Evolutionary conservation across 768 basidiomycete species (phyloP).

Genomic region (Ramaria rubella): DNA sequence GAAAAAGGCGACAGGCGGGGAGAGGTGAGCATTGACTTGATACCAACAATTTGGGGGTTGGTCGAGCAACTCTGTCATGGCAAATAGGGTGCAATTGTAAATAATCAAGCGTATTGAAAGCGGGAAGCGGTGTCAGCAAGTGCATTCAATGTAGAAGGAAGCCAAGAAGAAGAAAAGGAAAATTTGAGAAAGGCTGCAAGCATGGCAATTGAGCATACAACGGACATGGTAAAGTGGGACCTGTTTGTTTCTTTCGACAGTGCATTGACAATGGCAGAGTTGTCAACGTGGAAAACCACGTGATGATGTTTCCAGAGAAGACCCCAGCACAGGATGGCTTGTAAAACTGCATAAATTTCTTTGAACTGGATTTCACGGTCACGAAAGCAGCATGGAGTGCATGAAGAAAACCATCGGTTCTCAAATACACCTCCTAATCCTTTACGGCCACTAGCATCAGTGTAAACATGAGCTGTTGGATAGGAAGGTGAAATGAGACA

Average conservation of each 20-base stretch:
- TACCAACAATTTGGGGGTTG: conserved; percentile 17
- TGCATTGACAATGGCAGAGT: conserved; percentile 20
- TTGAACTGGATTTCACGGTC: conserved; percentile 28
- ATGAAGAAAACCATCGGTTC: conserved; percentile 22
- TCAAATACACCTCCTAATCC: conserved; percentile 23
- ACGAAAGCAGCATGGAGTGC: conserved; percentile 21
- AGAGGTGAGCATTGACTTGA: conserved; percentile 12
- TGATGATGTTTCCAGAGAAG: conserved; percentile 20
- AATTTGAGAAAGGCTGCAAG: conserved; percentile 13
- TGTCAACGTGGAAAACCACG: conserved; percentile 26
- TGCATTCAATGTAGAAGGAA: conserved; percentile 12
- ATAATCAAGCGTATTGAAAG: conserved; percentile 20
- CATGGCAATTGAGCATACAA: conserved; percentile 13
- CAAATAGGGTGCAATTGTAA: conserved; percentile 22
- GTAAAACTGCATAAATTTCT: conserved; percentile 18
- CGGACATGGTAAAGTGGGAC: conserved; percentile 8
- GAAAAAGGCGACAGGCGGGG: conserved; percentile 15
- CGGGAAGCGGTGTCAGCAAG: too few relatives aligned
- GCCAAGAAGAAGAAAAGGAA: conserved; percentile 13
- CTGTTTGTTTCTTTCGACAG: conserved; percentile 8
- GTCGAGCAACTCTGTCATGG: conserved; percentile 17
- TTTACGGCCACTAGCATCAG: conserved; percentile 29
- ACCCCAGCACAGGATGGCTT: conserved; percentile 27
- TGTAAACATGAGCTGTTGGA: too few relatives aligned
- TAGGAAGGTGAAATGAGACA: conserved; percentile 5